These are phyloP conservation scores for Schrenkiella parvula DNA, from an alignment of 345 rosid genomes.

Conservation along the genomic window DNA sequence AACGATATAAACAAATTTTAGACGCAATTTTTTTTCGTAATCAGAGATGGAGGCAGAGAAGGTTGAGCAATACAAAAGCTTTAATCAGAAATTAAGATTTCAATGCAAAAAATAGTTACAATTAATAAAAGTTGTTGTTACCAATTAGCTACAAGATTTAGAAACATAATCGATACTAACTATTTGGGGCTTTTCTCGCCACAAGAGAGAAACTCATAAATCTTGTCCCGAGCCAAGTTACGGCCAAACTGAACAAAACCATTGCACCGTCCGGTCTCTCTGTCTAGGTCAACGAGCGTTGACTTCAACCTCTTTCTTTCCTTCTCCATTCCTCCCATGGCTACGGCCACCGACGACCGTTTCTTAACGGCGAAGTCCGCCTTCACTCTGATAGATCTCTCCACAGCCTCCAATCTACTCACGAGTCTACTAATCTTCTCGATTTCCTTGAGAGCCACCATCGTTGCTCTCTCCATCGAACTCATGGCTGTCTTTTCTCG, in stretches of 20 bases:
- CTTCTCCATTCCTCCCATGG: not conserved
- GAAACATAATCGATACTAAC: not conserved
- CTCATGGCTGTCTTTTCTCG: slow-evolving; percentile 10
- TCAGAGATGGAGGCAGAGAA: no score
- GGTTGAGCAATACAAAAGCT: no score
- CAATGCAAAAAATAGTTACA: not conserved
- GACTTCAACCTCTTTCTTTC: not conserved
- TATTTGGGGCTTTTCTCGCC: not conserved
- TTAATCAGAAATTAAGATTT: no score
- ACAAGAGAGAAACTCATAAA: not conserved
- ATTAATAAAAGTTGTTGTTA: not conserved
- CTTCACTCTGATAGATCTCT: not conserved
- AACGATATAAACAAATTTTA: no score
- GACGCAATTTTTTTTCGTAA: no score
- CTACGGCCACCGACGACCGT: not conserved
- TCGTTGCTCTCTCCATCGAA: slow-evolving; percentile 19
- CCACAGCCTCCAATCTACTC: not conserved
- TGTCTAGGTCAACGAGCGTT: slow-evolving; percentile 6
- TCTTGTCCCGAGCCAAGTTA: not conserved
- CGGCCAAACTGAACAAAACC: slow-evolving; percentile 14
- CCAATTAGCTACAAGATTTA: not conserved
- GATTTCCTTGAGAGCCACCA: not conserved
- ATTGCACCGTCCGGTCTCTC: not conserved
- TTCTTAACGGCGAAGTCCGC: not conserved
- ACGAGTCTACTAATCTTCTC: not conserved